phyloP scores from a whole-genome alignment of 2,329 filamentous ascomycete genomes.

The Talaromyces sp. region DNA sequence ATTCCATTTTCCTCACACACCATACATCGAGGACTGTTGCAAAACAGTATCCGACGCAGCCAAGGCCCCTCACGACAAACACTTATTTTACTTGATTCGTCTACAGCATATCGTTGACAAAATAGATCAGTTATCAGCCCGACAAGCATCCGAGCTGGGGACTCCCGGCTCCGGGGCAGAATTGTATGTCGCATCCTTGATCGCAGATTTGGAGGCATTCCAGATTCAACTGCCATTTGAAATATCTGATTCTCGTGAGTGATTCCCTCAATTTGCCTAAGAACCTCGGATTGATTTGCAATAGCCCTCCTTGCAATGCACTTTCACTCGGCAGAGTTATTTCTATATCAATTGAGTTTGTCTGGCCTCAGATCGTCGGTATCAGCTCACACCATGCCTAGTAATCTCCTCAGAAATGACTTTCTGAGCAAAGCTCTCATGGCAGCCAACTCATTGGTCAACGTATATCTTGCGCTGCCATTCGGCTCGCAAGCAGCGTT shows the following conservation, averaged over 20 bases:
- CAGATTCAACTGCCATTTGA: background rate
- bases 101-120: conserved; percentile 19
- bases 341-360: background rate
- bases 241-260: background rate
- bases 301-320: background rate
- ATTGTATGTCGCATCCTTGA: conserved; percentile 30
- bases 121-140: background rate
- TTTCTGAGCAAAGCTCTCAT: conserved; percentile 23
- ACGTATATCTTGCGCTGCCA: conserved; percentile 35
- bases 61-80: background rate
- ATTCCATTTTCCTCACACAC: background rate
- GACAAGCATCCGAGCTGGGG: background rate
- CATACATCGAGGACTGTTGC: background rate
- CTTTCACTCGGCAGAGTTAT: background rate
- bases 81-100: conserved; percentile 29
- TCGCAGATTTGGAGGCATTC: background rate
- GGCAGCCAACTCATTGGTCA: conserved; percentile 25
- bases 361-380: background rate
- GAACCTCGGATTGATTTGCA: background rate
- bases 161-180: conserved; percentile 24
- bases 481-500: conserved; percentile 34
- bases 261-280: background rate
- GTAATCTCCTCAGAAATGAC: background rate
- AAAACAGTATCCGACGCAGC: background rate
- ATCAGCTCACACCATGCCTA: background rate